Evolutionary conservation across 2,329 filamentous ascomycete species (phyloP).

Genomic region (Leptodontidium sp.): DNA sequence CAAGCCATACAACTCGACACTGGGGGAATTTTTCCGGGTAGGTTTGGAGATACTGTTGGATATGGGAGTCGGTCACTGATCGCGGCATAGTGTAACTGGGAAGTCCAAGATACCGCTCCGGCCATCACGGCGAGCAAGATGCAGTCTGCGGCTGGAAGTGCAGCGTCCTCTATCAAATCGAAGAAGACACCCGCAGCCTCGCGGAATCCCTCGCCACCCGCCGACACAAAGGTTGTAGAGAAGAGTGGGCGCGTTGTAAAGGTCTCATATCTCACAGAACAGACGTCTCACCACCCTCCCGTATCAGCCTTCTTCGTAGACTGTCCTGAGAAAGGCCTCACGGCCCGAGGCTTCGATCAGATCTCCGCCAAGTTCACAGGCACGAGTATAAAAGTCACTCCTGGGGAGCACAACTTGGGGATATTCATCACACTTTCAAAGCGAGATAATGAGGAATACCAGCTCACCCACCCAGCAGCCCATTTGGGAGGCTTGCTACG

Average conservation of each 20-base stretch:
- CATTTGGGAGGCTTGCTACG: constrained; percentile 88
- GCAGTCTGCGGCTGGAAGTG: constrained; percentile 34
- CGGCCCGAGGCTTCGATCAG: constrained; percentile 91
- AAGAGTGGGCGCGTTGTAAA: constrained; percentile 70
- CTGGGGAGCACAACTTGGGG: constrained; percentile 92
- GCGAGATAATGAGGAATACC: constrained; percentile 87
- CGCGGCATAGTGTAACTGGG: constrained; percentile 83
- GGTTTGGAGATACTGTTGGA: constrained; percentile 43
- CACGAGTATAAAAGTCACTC: constrained; percentile 88
- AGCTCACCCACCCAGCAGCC: constrained; percentile 93
- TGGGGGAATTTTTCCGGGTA: constrained; percentile 97
- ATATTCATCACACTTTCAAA: constrained; percentile 91
- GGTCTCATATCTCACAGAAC: constrained; percentile 94
- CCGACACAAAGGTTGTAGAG: constrained; percentile 22
- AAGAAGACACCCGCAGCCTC: constrained; percentile 34
- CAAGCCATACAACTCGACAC: constrained; percentile 97
- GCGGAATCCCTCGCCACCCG: constrained; percentile 35
- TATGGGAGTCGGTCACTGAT: constrained; percentile 27
- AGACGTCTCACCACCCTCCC: constrained; percentile 96
- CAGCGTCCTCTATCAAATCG: constrained; percentile 45
- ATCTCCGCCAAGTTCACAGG: constrained; percentile 98
- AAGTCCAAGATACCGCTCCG: constrained; percentile 81
- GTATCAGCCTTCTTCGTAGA: constrained; percentile 95
- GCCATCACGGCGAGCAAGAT: constrained; percentile 55
- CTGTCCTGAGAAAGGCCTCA: constrained; percentile 89